A percentile compares a stretch with the other conserved stretches of the same genome.
phyloP scores from a whole-genome alignment of 2,329 filamentous ascomycete genomes.

The Fusarium euwallaceae region DNA sequence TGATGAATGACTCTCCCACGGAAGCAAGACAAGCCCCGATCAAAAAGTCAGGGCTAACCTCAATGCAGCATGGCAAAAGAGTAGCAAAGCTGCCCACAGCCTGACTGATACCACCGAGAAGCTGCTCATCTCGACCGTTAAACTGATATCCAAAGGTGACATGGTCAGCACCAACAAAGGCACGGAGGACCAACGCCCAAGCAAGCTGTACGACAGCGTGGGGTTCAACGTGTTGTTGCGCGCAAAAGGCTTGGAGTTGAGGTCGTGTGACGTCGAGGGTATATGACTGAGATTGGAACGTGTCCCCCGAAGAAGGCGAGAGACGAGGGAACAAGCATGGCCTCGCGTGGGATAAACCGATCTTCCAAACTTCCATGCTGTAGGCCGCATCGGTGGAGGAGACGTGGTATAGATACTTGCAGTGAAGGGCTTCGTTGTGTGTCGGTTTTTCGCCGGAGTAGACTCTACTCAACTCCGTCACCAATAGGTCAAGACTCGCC shows the following conservation, averaged over 20 bases:
- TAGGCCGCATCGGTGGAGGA: slow-evolving; percentile 46
- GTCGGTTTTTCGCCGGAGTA: slow-evolving; percentile 56
- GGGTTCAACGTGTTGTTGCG: slow-evolving; percentile 56
- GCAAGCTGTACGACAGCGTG: slow-evolving; percentile 69
- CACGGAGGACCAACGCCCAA: slow-evolving; percentile 69
- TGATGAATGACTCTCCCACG: slow-evolving; percentile 48
- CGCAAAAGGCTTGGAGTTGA: slow-evolving; percentile 60
- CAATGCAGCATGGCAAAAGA: slow-evolving; percentile 51
- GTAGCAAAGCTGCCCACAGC: slow-evolving; percentile 63
- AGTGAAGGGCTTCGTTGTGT: slow-evolving; percentile 38
- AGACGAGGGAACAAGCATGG: slow-evolving; percentile 63
- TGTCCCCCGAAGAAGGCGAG: slow-evolving; percentile 38
- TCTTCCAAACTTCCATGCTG: slow-evolving; percentile 62
- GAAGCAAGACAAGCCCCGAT: slow-evolving; percentile 50
- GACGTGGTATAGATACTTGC: slow-evolving; percentile 46
- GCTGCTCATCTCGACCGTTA: slow-evolving; percentile 58
- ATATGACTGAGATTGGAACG: slow-evolving; percentile 54
- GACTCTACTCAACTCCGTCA: slow-evolving; percentile 60
- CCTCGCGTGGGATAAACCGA: slow-evolving; percentile 53
- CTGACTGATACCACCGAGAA: slow-evolving; percentile 56
- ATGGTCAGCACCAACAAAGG: slow-evolving; percentile 65
- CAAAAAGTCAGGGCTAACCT: slow-evolving; percentile 50
- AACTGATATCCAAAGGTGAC: slow-evolving; percentile 69
- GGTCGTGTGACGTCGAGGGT: slow-evolving; percentile 57
- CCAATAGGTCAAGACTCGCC: slow-evolving; percentile 60